phyloP scores from a whole-genome alignment of 2,329 filamentous ascomycete genomes.

The Trichoderma sp. region DNA sequence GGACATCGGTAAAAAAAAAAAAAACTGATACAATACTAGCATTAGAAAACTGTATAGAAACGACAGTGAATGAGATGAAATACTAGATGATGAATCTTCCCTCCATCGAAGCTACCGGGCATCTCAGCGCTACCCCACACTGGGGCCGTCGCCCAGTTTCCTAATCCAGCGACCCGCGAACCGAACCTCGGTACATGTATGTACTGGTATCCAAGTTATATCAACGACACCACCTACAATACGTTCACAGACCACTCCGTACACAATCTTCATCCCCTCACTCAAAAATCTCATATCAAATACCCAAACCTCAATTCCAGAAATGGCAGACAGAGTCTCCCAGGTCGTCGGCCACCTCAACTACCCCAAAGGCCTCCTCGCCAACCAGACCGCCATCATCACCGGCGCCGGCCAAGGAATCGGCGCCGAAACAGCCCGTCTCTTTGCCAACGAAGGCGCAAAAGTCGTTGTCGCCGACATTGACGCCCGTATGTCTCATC shows the following conservation, averaged over 20 bases:
- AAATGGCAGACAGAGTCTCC: slow-evolving; percentile 57
- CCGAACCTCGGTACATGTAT: slow-evolving; percentile 30
- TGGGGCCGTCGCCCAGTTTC: slow-evolving; percentile 1
- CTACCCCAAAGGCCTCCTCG: slow-evolving; percentile 74
- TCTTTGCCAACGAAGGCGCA: slow-evolving; percentile 86
- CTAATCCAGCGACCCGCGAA: slow-evolving; percentile 15
- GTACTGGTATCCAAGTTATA: not conserved
- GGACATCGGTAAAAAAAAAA: no score
- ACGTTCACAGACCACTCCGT: not conserved
- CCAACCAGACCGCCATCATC: slow-evolving; percentile 80
- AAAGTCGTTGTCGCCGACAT: slow-evolving; percentile 83
- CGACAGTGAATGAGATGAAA: not conserved
- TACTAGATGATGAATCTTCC: not conserved
- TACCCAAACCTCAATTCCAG: not conserved
- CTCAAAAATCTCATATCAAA: not conserved
- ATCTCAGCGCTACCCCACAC: slow-evolving; percentile 27
- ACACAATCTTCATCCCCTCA: not conserved
- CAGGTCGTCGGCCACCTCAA: slow-evolving; percentile 79
- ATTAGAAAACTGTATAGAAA: accelerated
- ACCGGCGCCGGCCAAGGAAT: slow-evolving; percentile 86
- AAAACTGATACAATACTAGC: not conserved
- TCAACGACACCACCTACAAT: not conserved
- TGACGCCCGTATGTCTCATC: slow-evolving; percentile 56
- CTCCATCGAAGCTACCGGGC: not conserved
- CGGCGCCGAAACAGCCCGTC: slow-evolving; percentile 74